phyloP scores from a whole-genome alignment of 805 yeast genomes.

The Yarrowia divulgata region DNA sequence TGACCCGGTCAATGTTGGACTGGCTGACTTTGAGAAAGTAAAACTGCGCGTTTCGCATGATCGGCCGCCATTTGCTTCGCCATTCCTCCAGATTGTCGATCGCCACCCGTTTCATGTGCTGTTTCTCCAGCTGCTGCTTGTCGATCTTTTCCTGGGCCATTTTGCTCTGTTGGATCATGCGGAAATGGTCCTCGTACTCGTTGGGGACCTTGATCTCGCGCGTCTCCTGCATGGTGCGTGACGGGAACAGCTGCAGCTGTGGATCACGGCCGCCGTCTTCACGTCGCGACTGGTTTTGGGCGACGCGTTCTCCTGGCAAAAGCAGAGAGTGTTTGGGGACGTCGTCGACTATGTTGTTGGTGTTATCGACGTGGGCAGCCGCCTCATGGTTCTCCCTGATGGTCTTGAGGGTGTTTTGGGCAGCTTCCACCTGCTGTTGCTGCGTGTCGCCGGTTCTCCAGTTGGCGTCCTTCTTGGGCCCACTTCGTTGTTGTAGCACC shows the following conservation, averaged over 20 bases:
- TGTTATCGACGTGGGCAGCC: neutral
- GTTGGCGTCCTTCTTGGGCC: constrained; percentile 28
- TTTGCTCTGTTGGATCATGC: constrained; percentile 29
- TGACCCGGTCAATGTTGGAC: constrained; percentile 28
- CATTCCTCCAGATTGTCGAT: constrained; percentile 32
- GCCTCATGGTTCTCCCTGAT: constrained; percentile 12
- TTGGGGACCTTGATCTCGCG: constrained; percentile 26
- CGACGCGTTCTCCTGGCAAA: constrained; percentile 8
- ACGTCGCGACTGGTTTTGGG: neutral
- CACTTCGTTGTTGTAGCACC: constrained; percentile 7
- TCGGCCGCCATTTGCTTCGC: constrained; percentile 36
- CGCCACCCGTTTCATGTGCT: constrained; percentile 19
- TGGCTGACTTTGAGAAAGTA: constrained; percentile 29
- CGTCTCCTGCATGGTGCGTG: neutral
- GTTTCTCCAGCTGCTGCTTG: constrained; percentile 14
- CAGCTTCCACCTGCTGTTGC: constrained; percentile 26
- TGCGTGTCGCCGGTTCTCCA: constrained; percentile 12
- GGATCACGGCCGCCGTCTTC: constrained; percentile 4
- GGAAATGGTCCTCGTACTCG: constrained; percentile 33
- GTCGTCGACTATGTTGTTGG: neutral
- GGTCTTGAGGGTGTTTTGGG: constrained; percentile 13
- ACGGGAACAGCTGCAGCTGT: constrained; percentile 8
- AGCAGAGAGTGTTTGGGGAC: neutral
- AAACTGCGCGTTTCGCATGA: constrained; percentile 29
- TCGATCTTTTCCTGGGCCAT: constrained; percentile 22